These are phyloP conservation scores for Malus hybrid DNA, from an alignment of 331 rosid genomes.

Conservation along the genomic window DNA sequence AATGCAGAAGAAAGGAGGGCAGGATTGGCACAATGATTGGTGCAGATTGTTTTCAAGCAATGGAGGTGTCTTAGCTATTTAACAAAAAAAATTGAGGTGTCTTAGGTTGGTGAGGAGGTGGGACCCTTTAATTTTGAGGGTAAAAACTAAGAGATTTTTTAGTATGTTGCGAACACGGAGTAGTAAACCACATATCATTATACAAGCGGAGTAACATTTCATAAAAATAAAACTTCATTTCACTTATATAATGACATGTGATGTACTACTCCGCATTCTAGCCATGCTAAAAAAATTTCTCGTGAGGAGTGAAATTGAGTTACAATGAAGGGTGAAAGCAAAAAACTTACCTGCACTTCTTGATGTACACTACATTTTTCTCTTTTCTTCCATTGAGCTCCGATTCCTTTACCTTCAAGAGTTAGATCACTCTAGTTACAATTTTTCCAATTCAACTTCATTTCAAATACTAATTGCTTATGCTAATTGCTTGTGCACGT, in stretches of 20 bases:
- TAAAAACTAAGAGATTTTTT: neutral
- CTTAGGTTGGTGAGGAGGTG: conserved; percentile 41
- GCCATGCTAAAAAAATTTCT: too few relatives aligned
- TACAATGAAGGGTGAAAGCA: neutral
- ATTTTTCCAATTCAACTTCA: neutral
- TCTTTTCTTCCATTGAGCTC: conserved; percentile 68
- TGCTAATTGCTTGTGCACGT: neutral
- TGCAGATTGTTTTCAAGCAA: conserved; percentile 21
- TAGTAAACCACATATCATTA: too few relatives aligned
- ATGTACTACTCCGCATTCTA: too few relatives aligned
- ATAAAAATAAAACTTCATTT: too few relatives aligned
- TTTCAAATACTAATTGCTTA: neutral
- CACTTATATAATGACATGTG: too few relatives aligned
- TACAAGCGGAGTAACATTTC: too few relatives aligned
- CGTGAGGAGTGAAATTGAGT: neutral
- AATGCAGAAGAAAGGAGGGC: conserved; percentile 14
- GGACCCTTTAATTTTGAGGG: conserved; percentile 10
- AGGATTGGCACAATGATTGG: conserved; percentile 26
- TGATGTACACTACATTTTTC: conserved; percentile 60
- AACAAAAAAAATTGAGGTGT: conserved; percentile 6
- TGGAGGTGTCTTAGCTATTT: conserved; percentile 24
- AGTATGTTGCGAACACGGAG: too few relatives aligned
- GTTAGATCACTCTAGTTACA: conserved; percentile 13
- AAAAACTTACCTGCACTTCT: conserved; percentile 72
- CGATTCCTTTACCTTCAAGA: conserved; percentile 61